Base-by-base conservation (phyloP, 441 rosid species). In the Cnidoscolus chayamansa region DNA sequence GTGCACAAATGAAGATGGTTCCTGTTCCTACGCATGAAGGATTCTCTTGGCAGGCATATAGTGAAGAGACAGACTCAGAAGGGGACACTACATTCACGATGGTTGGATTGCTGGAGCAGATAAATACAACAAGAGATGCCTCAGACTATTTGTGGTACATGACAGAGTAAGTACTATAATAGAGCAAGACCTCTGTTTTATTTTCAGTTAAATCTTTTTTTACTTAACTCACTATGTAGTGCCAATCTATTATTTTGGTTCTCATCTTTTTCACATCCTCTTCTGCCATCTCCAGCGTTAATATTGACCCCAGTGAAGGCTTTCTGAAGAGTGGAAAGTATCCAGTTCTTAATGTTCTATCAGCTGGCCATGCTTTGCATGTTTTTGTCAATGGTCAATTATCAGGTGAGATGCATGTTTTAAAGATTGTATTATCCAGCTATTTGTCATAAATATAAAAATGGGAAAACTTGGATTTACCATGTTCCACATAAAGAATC, bases 331-430 rank as follows among this genome's bases (percentile, higher is more conserved):
- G 72, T 16, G 95, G 95, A 40, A 77, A 77, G n/a, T 80, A 83
- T 76, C 98, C 96, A 0, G 79, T 81, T 72, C 98, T 95, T 51
- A 85, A 86, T 1, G 89, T 93, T 72, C 70, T 84, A 32, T 95
- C 99, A 48, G 99, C 99, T 75, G 98, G 99, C 45, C 99, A 95
- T 78, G 99, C 98, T 79, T 79, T 95, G 84, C 97, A 95, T 80
- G 93, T 90, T 67, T 95, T 93, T 48, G 74, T 93, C 84, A 95
- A 95, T 60, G 97, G 94, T 67, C 89, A 87, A 50, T 86, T 86
- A 71, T 73, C 92, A 76, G 98, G 99, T 94, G 74, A 48, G 75
- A 56, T 60, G 70, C 25, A 25, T 67, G 55, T 30, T 80, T 64
- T 48, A 62, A 4, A 69, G 47, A 31, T 63, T 65, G 55, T 67